Evolutionary conservation across 495 filamentous ascomycete species (phyloP).

Genomic region (Aspergillus nanangensis): DNA sequence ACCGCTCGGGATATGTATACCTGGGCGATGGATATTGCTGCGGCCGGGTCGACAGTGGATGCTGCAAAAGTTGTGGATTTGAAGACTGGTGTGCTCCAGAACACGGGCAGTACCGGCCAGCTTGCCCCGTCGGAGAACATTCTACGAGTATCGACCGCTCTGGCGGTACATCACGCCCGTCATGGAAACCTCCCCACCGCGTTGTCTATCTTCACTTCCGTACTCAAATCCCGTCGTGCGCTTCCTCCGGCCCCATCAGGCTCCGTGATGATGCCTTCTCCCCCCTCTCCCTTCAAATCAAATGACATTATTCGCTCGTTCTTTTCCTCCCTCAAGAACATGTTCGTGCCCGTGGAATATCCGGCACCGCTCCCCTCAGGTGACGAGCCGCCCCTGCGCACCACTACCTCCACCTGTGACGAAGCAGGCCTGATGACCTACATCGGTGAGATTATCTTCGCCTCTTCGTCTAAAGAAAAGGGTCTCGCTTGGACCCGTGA

Average conservation of each 20-base stretch:
- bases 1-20: constrained; percentile 64
- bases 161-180: constrained; percentile 72
- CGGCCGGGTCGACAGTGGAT: constrained; percentile 39
- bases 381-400: constrained; percentile 56
- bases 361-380: constrained; percentile 64
- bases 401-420: constrained; percentile 62
- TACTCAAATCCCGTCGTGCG: constrained; percentile 66
- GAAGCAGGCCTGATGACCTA: constrained; percentile 83
- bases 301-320: constrained; percentile 44
- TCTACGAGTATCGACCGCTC: constrained; percentile 65
- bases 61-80: constrained; percentile 50
- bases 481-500: constrained; percentile 84
- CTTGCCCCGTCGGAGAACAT: constrained; percentile 63
- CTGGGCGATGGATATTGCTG: constrained; percentile 68
- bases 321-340: constrained; percentile 28
- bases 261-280: constrained; percentile 24
- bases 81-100: constrained; percentile 55
- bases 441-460: constrained; percentile 90
- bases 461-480: constrained; percentile 54
- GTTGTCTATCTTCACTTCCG: constrained; percentile 80
- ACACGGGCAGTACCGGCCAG: constrained; percentile 27
- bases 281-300: constrained; percentile 54
- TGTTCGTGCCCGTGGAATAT: constrained; percentile 53
- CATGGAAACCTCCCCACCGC: constrained; percentile 57
- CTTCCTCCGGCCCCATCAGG: constrained; percentile 25